Conservation (phyloP, 208 protist genomes). For the Crithidia brevicula region DNA sequence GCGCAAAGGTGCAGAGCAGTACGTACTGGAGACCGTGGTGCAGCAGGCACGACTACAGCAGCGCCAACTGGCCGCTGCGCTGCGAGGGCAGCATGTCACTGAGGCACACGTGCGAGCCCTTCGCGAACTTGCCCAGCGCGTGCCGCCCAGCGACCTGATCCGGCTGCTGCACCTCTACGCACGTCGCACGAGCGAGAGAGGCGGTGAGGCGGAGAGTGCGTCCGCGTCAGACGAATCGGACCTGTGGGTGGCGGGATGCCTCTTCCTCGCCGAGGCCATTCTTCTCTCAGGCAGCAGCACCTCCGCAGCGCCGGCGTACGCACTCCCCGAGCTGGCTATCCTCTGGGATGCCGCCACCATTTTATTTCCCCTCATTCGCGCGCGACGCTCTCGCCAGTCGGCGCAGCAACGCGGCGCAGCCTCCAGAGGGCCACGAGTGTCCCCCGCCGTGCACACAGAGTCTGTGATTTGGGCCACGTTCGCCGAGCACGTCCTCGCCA, state of each 20-base stretch:
- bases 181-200: neutral
- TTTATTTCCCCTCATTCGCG: slow-evolving; percentile 45
- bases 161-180: slow-evolving; percentile 52
- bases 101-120: slow-evolving; percentile 41
- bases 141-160: slow-evolving; percentile 42
- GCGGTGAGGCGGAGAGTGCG: neutral
- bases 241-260: slow-evolving; percentile 40
- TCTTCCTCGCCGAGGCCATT: slow-evolving; percentile 63
- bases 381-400: slow-evolving; percentile 22
- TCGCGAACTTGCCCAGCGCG: slow-evolving; percentile 24
- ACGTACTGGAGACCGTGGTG: slow-evolving; percentile 59
- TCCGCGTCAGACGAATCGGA: slow-evolving; percentile 14
- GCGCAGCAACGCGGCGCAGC: slow-evolving; percentile 10
- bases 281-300: slow-evolving; percentile 26
- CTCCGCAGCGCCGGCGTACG: slow-evolving; percentile 11
- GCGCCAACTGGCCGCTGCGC: slow-evolving; percentile 65
- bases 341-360: slow-evolving; percentile 51
- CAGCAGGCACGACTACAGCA: slow-evolving; percentile 75
- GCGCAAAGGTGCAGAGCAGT: slow-evolving; percentile 28
- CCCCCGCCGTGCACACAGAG: slow-evolving; percentile 14
- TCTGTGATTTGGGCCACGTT: slow-evolving; percentile 30
- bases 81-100: slow-evolving; percentile 53
- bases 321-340: slow-evolving; percentile 27
- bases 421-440: neutral
- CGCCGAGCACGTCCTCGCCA: slow-evolving; percentile 22